Evolutionary conservation across 2,329 filamentous ascomycete genomes (phyloP), one percentile per base, ranked within the genome.

Genomic region (Aureobasidium sp.): DNA sequence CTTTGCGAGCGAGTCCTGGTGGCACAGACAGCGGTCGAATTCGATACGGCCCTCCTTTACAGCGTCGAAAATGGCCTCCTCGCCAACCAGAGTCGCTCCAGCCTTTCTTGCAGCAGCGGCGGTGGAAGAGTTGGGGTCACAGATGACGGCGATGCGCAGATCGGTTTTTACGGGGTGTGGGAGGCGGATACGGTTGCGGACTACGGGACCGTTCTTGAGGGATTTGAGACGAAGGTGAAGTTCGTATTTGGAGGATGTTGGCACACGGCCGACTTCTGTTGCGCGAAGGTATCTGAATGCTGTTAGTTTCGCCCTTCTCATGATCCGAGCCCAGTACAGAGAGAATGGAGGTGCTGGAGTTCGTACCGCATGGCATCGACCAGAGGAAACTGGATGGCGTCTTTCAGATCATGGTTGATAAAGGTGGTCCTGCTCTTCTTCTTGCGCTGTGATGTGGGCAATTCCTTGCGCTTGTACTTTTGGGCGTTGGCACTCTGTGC

Each of bases 111-210:
- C 94, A 57, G 90, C 87, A 66, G 84, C 81, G 58, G 87, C 91
- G 56, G 85, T 82, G 65, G 85, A 82, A 66, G 89, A 91, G 66
- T 86, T 87, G 61, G 93, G 88, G n/a, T 90, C 86, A 73, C 89
- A 93, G 68, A 99, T 90, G 61, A 97, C 94, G 71, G 88, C 94
- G 70, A 99, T 91, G 65, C 87, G 86, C 57, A 91, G 82, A 73
- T 96, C 91, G 65, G 90, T 95, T 74, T 91, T 89, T 67, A 97
- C 90, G 5, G 92, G 88, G 74, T 95, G 88, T 0, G 94, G 94
- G 19, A 99, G 86, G 45, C 88, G 87, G 71, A 99, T 82, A 72
- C 90, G 89, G 77, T 90, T 95, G 66, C 92, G 89, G 67, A 99
- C 82, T 9, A 94, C 85, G 19, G 92, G 88, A 0, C 92, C 91